phyloP scores from a whole-genome alignment of 106 monocot species.

The Allium fistulosum region DNA sequence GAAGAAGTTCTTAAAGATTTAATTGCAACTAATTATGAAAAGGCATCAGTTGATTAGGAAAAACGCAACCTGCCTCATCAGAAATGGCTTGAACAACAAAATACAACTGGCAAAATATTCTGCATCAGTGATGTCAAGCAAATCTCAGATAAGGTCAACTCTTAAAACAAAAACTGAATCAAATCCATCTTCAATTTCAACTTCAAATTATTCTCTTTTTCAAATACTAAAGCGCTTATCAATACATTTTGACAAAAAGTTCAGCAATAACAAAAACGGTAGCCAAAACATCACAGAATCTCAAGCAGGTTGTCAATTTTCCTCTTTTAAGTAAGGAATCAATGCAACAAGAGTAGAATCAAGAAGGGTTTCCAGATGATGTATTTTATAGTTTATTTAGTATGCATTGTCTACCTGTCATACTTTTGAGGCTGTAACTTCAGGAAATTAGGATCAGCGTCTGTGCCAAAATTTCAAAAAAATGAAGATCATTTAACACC shows the following conservation, averaged over 20 bases:
- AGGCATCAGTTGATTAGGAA: constrained; percentile 58
- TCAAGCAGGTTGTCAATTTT: constrained; percentile 42
- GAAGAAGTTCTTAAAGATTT: no score
- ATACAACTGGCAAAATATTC: constrained; percentile 41
- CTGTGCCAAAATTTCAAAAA: no score
- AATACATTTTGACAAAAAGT: constrained; percentile 24
- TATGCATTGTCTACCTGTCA: no score
- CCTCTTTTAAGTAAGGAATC: constrained; percentile 44
- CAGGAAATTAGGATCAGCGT: no score
- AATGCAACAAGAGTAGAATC: constrained; percentile 21
- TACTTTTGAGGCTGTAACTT: no score
- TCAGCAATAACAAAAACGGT: background rate
- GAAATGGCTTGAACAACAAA: constrained; percentile 90
- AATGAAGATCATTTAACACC: no score
- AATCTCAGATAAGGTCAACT: constrained; percentile 36
- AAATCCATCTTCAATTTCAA: background rate
- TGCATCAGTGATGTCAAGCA: constrained; percentile 17
- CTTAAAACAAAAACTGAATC: constrained; percentile 10
- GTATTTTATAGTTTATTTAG: no score
- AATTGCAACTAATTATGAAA: constrained; percentile 19
- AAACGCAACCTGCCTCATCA: constrained; percentile 82
- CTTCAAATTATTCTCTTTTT: constrained; percentile 48
- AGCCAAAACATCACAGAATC: constrained; percentile 22
- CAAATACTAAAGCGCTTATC: constrained; percentile 60
- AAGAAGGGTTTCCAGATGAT: constrained; percentile 10